These are phyloP conservation scores for Hemerocallis citrina DNA, from an alignment of 106 monocot genomes.

Conservation along the genomic window DNA sequence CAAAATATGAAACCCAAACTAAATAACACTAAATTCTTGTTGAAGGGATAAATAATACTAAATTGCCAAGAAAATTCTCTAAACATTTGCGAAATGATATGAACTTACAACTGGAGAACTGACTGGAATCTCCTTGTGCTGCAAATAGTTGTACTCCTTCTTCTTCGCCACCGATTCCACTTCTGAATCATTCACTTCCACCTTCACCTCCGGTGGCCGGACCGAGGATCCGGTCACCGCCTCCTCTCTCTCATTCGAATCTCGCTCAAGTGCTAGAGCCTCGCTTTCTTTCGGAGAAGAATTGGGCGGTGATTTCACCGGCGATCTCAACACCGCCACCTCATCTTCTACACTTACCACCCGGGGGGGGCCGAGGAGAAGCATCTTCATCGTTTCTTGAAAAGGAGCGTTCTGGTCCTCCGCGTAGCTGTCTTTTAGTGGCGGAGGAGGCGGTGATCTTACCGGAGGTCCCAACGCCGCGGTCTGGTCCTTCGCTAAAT, in stretches of 20 bases:
- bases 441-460: too few relatives aligned
- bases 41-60: not conserved
- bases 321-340: too few relatives aligned
- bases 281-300: not conserved
- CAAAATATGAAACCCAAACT: too few relatives aligned
- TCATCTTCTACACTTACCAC: too few relatives aligned
- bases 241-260: not conserved
- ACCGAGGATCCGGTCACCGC: not conserved
- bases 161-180: not conserved
- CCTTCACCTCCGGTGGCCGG: constrained; percentile 1
- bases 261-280: not conserved
- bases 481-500: not conserved
- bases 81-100: not conserved
- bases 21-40: too few relatives aligned
- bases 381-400: too few relatives aligned
- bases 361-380: too few relatives aligned
- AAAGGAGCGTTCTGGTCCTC: too few relatives aligned
- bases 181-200: not conserved
- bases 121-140: not conserved
- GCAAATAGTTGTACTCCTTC: constrained; percentile 3
- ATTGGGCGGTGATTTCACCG: too few relatives aligned
- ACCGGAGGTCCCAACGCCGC: not conserved
- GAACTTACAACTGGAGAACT: constrained; percentile 7
- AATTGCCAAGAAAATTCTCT: not conserved
- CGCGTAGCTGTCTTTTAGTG: too few relatives aligned